Percentiles rank a stretch among this genome's conserved stretches.
These are phyloP conservation scores for Leucosporidium yakuticum DNA, from an alignment of 768 basidiomycete species.

Conservation along the genomic window DNA sequence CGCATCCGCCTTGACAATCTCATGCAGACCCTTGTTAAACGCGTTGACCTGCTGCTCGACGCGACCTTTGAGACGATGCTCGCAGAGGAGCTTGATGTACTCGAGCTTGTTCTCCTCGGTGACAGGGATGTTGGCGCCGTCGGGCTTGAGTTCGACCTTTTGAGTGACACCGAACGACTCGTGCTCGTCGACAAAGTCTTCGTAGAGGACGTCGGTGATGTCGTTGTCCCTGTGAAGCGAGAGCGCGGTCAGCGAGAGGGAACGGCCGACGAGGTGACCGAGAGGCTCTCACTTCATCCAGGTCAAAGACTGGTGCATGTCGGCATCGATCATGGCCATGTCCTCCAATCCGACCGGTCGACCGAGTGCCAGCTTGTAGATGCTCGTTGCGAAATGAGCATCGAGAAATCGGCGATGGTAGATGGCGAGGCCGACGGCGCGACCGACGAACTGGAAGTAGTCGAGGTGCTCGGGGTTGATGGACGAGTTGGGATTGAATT, in stretches of 20 bases:
- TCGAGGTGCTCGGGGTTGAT: conserved; percentile 98
- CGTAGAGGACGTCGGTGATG: conserved; percentile 85
- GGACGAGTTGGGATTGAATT: conserved; percentile 79
- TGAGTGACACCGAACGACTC: conserved; percentile 97
- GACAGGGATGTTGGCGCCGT: conserved; percentile 75
- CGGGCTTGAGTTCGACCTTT: conserved; percentile 84
- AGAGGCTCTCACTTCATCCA: conserved; percentile 82
- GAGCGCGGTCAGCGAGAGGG: neutral
- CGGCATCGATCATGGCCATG: conserved; percentile 92
- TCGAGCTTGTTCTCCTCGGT: conserved; percentile 98
- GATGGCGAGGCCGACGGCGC: conserved; percentile 89
- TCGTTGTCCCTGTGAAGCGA: conserved; percentile 70
- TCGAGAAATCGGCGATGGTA: conserved; percentile 99
- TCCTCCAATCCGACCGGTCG: conserved; percentile 93
- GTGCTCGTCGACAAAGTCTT: conserved; percentile 91
- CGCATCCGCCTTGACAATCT: conserved; percentile 92
- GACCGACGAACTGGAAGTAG: conserved; percentile 91
- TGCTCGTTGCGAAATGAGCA: conserved; percentile 65
- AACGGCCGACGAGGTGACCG: conserved; percentile 1
- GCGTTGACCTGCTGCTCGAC: conserved; percentile 97
- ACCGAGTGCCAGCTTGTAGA: conserved; percentile 92
- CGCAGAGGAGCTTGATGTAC: conserved; percentile 68
- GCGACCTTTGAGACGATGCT: conserved; percentile 91
- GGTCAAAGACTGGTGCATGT: conserved; percentile 84
- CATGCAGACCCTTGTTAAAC: conserved; percentile 98